Conservation (phyloP, 306 rosid species). For the Medicago arabica region DNA sequence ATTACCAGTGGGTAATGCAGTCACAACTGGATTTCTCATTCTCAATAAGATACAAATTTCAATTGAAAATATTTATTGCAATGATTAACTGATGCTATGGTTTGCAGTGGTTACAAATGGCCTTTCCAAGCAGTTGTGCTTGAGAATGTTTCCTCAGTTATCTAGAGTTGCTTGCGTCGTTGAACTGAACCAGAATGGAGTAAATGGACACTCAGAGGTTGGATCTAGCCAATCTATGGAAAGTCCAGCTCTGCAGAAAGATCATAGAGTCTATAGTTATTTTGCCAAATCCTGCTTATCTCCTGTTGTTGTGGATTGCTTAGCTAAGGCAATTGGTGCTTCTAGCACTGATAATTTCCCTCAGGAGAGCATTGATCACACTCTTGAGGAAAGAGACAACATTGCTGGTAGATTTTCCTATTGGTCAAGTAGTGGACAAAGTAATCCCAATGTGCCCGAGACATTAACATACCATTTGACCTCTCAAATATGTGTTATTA, state of each 20-base stretch:
- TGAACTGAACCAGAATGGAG: slow-evolving; percentile 56
- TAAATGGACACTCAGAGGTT: slow-evolving; percentile 53
- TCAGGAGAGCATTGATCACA: slow-evolving; percentile 74
- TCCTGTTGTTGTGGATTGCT: slow-evolving; percentile 52
- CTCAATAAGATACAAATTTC: slow-evolving; percentile 10
- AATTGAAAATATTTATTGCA: slow-evolving; percentile 22
- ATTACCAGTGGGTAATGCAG: background rate
- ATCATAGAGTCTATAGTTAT: slow-evolving; percentile 68
- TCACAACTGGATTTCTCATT: slow-evolving; percentile 19
- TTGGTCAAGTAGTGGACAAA: slow-evolving; percentile 94
- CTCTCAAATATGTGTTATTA: slow-evolving; percentile 69
- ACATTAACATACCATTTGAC: slow-evolving; percentile 70
- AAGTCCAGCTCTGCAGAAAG: slow-evolving; percentile 59
- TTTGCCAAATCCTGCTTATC: slow-evolving; percentile 51
- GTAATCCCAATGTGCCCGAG: slow-evolving; percentile 75
- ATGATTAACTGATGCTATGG: slow-evolving; percentile 41
- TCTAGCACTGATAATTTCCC: slow-evolving; percentile 95
- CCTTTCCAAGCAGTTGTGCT: slow-evolving; percentile 76
- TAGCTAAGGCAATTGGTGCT: slow-evolving; percentile 62
- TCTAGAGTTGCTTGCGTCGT: slow-evolving; percentile 57
- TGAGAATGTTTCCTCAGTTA: slow-evolving; percentile 85
- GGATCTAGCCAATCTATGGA: slow-evolving; percentile 71
- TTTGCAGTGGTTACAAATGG: slow-evolving; percentile 76
- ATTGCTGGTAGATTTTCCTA: slow-evolving; percentile 52
- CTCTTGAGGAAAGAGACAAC: slow-evolving; percentile 56